A percentile compares a stretch with the other conserved stretches of the same genome.
Evolutionary conservation across 805 yeast genomes (phyloP).

Genomic region (Saccharomycopsis fodiens): DNA sequence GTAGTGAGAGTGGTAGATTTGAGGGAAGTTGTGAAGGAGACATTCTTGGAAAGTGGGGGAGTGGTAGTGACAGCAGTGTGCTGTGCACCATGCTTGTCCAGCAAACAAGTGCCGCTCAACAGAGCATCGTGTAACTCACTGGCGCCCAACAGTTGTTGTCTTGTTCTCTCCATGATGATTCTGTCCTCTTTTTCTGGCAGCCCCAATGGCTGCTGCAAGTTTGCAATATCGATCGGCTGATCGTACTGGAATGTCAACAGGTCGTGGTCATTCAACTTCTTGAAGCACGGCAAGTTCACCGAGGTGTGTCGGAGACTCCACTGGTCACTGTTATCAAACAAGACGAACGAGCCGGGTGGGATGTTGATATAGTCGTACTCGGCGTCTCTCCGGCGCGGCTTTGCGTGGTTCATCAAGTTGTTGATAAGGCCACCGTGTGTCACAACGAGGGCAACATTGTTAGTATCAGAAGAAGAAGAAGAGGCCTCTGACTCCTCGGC

Average conservation of each 20-base stretch:
- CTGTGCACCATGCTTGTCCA: no score
- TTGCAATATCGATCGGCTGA: conserved; percentile 7
- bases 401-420: conserved; percentile 13
- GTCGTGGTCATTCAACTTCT: conserved; percentile 1
- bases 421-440: conserved; percentile 15
- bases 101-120: no score
- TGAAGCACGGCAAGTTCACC: conserved; percentile 17
- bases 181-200: not conserved
- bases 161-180: not conserved
- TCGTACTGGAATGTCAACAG: conserved; percentile 9
- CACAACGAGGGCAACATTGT: conserved; percentile 4
- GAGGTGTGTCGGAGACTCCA: conserved; percentile 13
- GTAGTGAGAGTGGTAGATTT: not conserved
- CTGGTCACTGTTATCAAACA: conserved; percentile 11
- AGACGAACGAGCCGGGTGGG: conserved; percentile 14
- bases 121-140: no score
- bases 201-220: not conserved
- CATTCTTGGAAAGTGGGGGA: no score
- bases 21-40: not conserved
- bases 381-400: not conserved
- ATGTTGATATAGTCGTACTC: conserved; percentile 10
- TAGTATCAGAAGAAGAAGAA: no score
- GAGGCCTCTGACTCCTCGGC: no score
- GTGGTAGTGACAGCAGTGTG: no score
- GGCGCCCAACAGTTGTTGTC: no score